Evolutionary conservation across 352 stramenopile species (phyloP).

Genomic region (Phytophthora cactorum): DNA sequence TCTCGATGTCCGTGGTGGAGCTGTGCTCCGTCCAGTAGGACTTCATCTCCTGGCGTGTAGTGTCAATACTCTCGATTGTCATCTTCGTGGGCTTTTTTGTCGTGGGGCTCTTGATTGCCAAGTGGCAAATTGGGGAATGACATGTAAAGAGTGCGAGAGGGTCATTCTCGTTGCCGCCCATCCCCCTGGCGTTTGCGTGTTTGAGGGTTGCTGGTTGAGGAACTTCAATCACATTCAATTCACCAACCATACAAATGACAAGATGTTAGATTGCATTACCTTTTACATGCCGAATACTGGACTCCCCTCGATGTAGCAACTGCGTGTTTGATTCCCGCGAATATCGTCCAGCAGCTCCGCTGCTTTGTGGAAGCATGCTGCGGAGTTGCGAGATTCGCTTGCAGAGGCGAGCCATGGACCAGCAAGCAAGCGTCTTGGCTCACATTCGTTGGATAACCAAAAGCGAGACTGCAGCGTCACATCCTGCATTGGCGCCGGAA

Average conservation of each 20-base stretch:
- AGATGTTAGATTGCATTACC: conserved; percentile 6
- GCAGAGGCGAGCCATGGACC: no score
- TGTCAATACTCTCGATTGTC: conserved; percentile 41
- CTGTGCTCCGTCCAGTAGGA: conserved; percentile 81
- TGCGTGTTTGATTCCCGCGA: conserved; percentile 28
- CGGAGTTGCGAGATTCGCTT: no score
- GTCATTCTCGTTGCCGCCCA: conserved; percentile 3
- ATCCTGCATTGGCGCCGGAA: conserved; percentile 5
- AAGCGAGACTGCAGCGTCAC: conserved; percentile 21
- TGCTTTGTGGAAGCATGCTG: no score
- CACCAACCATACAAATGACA: conserved; percentile 5
- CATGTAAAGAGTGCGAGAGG: background rate
- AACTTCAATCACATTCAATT: conserved; percentile 18
- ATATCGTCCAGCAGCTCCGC: no score
- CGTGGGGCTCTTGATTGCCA: conserved; percentile 5
- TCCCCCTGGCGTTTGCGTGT: conserved; percentile 33
- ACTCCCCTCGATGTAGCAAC: conserved; percentile 21
- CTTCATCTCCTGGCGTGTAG: conserved; percentile 78
- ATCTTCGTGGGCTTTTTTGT: conserved; percentile 32
- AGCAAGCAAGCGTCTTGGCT: background rate
- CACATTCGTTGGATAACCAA: conserved; percentile 19
- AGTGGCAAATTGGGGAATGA: conserved; percentile 28
- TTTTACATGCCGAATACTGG: conserved; percentile 5
- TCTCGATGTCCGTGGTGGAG: conserved; percentile 67
- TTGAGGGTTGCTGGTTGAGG: conserved; percentile 26